These are phyloP conservation scores for Ramaria rubella DNA, from an alignment of 768 basidiomycete species.

Conservation along the genomic window DNA sequence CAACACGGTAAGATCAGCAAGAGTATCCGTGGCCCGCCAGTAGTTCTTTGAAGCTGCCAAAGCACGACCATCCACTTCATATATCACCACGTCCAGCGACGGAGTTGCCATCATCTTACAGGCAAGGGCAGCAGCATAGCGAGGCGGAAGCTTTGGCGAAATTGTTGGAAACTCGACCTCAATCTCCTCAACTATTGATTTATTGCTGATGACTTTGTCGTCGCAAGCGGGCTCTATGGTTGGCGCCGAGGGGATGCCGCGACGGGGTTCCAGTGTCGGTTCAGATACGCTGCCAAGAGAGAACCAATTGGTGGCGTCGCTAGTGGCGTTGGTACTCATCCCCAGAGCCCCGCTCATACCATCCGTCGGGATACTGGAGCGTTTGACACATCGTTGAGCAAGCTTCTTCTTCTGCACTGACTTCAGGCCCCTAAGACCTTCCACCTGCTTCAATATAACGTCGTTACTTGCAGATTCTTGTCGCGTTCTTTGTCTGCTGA, in stretches of 20 bases:
- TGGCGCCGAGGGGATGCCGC: not conserved
- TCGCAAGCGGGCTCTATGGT: not conserved
- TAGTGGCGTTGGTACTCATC: not conserved
- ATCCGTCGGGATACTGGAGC: not conserved
- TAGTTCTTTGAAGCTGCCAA: not conserved
- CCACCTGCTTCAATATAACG: not conserved
- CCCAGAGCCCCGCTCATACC: not conserved
- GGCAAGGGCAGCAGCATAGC: not conserved
- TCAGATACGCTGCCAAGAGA: not conserved
- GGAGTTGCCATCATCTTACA: not conserved
- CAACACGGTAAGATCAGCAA: not conserved
- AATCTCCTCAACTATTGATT: not conserved
- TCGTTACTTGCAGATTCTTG: not conserved
- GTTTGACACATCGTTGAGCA: not conserved
- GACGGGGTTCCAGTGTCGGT: not conserved
- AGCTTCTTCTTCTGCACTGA: not conserved
- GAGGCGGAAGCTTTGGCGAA: not conserved
- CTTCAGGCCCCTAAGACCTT: not conserved
- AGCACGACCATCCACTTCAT: not conserved
- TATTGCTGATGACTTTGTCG: not conserved
- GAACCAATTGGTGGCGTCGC: not conserved
- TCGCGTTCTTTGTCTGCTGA: not conserved
- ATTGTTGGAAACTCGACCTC: not conserved
- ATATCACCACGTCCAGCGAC: not conserved
- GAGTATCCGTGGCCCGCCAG: not conserved